Percentiles rank a stretch among this genome's conserved stretches.
phyloP scores from a whole-genome alignment of 495 filamentous ascomycete species.

The Penicillium simplicissimum region DNA sequence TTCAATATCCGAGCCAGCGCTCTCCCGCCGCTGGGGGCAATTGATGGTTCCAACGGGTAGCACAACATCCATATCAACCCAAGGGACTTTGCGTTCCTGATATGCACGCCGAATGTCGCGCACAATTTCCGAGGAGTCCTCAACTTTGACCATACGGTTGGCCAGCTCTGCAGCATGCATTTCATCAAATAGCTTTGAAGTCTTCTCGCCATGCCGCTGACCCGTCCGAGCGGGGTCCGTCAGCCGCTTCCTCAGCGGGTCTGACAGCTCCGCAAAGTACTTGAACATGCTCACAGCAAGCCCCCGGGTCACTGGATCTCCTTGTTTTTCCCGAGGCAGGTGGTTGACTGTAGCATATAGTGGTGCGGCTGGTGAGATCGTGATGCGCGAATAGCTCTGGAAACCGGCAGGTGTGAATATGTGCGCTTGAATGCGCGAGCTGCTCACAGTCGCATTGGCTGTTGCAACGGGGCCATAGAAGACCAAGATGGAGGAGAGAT shows the following conservation, averaged over 20 bases:
- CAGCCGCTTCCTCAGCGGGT: constrained; percentile 64
- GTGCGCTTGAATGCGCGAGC: constrained; percentile 89
- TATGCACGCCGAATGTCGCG: constrained; percentile 68
- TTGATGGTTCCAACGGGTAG: constrained; percentile 74
- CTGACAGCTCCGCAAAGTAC: constrained; percentile 86
- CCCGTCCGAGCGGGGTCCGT: constrained; percentile 35
- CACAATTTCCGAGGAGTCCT: constrained; percentile 71
- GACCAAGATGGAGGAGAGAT: constrained; percentile 73
- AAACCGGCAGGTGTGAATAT: constrained; percentile 87
- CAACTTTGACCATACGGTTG: constrained; percentile 74
- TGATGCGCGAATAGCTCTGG: constrained; percentile 83
- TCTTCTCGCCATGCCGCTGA: constrained; percentile 34
- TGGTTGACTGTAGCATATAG: constrained; percentile 89
- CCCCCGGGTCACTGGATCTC: constrained; percentile 84
- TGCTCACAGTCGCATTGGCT: constrained; percentile 79
- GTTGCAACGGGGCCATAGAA: constrained; percentile 86
- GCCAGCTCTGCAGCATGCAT: constrained; percentile 91
- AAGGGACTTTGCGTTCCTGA: constrained; percentile 73
- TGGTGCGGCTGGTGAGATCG: constrained; percentile 91
- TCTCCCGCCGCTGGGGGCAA: constrained; percentile 37
- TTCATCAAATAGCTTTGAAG: constrained; percentile 77
- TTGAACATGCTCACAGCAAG: constrained; percentile 89
- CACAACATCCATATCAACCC: constrained; percentile 86
- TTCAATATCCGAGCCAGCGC: constrained; percentile 46
- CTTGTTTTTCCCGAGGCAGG: constrained; percentile 91